phyloP scores from a whole-genome alignment of 352 stramenopile species.

The Discostella stelligera region DNA sequence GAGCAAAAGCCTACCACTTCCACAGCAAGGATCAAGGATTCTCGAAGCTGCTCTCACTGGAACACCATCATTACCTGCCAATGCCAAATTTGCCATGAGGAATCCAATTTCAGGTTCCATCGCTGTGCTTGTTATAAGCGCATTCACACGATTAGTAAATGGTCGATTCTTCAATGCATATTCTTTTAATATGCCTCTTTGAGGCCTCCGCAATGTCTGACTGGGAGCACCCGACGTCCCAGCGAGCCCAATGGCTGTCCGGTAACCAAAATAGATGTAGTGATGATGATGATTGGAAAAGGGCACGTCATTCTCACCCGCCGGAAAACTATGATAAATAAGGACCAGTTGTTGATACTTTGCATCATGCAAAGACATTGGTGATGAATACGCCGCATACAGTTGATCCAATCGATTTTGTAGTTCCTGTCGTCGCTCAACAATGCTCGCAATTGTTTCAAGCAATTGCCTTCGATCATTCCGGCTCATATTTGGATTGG shows the following conservation, averaged over 20 bases:
- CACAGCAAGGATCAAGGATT: conserved; percentile 49
- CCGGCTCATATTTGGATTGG: conserved; percentile 49
- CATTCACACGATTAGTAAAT: background rate
- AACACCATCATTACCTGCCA: conserved; percentile 1
- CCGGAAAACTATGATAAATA: background rate
- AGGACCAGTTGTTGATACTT: background rate
- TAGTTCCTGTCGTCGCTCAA: conserved; percentile 9
- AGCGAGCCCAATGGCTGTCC: conserved; percentile 30
- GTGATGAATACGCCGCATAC: background rate
- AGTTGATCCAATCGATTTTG: background rate
- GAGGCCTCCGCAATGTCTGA: conserved; percentile 38
- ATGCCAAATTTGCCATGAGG: conserved; percentile 53
- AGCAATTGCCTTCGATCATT: conserved; percentile 22
- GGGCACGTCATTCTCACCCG: background rate
- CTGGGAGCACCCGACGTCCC: conserved; percentile 36
- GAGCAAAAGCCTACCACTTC: conserved; percentile 37
- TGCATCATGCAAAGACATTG: background rate
- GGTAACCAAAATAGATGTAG: conserved; percentile 33
- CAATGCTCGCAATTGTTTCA: conserved; percentile 8
- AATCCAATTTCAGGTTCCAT: conserved; percentile 58
- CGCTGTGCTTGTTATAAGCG: conserved; percentile 33
- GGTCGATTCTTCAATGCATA: conserved; percentile 41
- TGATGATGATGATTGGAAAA: conserved; percentile 5
- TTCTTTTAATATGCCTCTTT: conserved; percentile 45
- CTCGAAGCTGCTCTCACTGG: background rate